Conservation (phyloP, 495 filamentous ascomycete species). For the Xylaria sp. region DNA sequence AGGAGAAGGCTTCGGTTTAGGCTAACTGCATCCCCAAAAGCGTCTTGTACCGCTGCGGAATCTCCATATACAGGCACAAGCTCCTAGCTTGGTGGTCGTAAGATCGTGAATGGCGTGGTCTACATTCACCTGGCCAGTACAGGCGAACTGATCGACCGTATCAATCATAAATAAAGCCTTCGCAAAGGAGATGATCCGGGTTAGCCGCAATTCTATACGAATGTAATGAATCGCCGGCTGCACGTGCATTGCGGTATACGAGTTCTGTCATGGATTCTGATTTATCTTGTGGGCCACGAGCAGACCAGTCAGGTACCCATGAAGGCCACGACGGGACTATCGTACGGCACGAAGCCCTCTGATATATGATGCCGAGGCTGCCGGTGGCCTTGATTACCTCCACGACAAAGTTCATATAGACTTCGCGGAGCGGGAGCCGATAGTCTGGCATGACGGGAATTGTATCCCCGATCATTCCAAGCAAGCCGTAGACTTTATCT, state of each 20-base stretch:
- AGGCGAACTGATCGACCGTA: neutral
- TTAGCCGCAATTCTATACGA: neutral
- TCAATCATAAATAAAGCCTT: slow-evolving; percentile 9
- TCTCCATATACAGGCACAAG: neutral
- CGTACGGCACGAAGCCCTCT: neutral
- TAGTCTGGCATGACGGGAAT: slow-evolving; percentile 9
- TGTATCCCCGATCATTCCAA: neutral
- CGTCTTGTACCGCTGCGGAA: neutral
- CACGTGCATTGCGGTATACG: neutral
- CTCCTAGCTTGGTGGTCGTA: neutral
- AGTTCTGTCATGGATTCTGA: neutral
- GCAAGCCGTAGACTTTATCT: slow-evolving; percentile 4
- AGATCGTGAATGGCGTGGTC: neutral
- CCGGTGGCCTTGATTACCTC: slow-evolving; percentile 6
- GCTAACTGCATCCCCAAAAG: neutral
- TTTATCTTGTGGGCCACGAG: neutral
- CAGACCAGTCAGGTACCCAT: slow-evolving; percentile 3
- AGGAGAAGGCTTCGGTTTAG: neutral
- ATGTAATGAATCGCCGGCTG: neutral
- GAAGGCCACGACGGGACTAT: neutral
- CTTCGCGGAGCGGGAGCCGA: neutral
- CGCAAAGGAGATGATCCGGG: neutral
- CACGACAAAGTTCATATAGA: slow-evolving; percentile 3
- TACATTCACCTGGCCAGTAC: neutral
- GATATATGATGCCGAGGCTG: slow-evolving; percentile 5